A percentile compares a stretch with the other conserved stretches of the same genome.
phyloP scores from a whole-genome alignment of 1,284 basidiomycete species.

The Retiboletus fuscus region DNA sequence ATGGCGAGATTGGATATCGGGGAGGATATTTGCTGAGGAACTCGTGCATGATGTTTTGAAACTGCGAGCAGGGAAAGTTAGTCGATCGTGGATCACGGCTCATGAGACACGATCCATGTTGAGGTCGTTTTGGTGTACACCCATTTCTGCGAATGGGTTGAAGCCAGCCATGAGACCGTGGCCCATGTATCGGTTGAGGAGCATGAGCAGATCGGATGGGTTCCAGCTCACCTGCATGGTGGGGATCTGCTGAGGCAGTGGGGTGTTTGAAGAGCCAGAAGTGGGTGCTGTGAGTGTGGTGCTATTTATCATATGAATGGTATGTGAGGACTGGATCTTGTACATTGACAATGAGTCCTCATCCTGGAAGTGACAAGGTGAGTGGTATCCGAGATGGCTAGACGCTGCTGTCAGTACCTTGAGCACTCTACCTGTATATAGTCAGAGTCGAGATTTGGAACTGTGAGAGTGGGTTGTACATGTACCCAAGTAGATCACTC shows the following conservation, averaged over 20 bases:
- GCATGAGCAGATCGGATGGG: constrained; percentile 80
- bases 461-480: constrained; percentile 12
- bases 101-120: constrained; percentile 78
- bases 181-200: constrained; percentile 76
- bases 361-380: constrained; percentile 64
- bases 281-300: constrained; percentile 64
- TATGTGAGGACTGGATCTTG: constrained; percentile 90
- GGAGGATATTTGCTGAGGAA: constrained; percentile 81
- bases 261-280: constrained; percentile 44
- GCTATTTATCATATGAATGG: constrained; percentile 95
- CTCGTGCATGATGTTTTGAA: constrained; percentile 85
- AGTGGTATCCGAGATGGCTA: not conserved
- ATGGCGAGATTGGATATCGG: constrained; percentile 85
- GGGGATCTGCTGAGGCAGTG: constrained; percentile 65
- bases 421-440: constrained; percentile 69
- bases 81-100: not conserved
- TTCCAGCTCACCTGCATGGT: constrained; percentile 89
- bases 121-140: constrained; percentile 87
- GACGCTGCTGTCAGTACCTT: constrained; percentile 59
- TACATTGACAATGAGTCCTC: constrained; percentile 85
- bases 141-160: constrained; percentile 90
- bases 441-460: not conserved
- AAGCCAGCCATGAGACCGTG: constrained; percentile 82
- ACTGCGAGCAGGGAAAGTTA: constrained; percentile 54
- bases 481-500: constrained; percentile 89